These are phyloP conservation scores for Syncephalastrum monosporum DNA, from an alignment of 371 early-diverging fungal species.

Conservation along the genomic window DNA sequence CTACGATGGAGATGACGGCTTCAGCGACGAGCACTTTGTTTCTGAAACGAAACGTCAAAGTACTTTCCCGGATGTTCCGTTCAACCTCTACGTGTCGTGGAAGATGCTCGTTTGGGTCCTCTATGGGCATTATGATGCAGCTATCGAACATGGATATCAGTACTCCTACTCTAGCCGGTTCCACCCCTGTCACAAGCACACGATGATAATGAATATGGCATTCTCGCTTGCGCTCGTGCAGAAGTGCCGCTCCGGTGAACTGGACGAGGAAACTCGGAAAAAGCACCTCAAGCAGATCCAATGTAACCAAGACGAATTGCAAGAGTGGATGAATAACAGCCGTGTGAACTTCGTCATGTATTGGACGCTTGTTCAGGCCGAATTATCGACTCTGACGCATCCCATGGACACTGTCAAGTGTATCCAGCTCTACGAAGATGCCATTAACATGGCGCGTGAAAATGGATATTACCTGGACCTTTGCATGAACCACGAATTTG, in stretches of 20 bases:
- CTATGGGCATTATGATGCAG: constrained; percentile 41
- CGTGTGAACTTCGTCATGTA: constrained; percentile 30
- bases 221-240: constrained; percentile 38
- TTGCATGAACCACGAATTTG: constrained; percentile 36
- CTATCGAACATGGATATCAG: constrained; percentile 31
- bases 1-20: constrained; percentile 47
- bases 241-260: constrained; percentile 14
- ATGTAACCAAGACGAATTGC: constrained; percentile 25
- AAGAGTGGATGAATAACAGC: constrained; percentile 30
- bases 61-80: constrained; percentile 24
- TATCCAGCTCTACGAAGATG: constrained; percentile 32
- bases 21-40: constrained; percentile 39
- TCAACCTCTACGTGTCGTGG: constrained; percentile 43
- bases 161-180: constrained; percentile 24
- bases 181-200: constrained; percentile 43
- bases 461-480: constrained; percentile 33
- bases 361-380: constrained; percentile 41
- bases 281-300: constrained; percentile 18
- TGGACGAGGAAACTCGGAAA: constrained; percentile 15
- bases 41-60: constrained; percentile 36
- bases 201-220: constrained; percentile 28
- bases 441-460: constrained; percentile 34
- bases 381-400: constrained; percentile 17
- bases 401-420: constrained; percentile 16
- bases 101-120: constrained; percentile 38